A percentile compares a stretch with the other conserved stretches of the same genome.
phyloP scores from a whole-genome alignment of 2,329 filamentous ascomycete species.

The Penicillium sp. region DNA sequence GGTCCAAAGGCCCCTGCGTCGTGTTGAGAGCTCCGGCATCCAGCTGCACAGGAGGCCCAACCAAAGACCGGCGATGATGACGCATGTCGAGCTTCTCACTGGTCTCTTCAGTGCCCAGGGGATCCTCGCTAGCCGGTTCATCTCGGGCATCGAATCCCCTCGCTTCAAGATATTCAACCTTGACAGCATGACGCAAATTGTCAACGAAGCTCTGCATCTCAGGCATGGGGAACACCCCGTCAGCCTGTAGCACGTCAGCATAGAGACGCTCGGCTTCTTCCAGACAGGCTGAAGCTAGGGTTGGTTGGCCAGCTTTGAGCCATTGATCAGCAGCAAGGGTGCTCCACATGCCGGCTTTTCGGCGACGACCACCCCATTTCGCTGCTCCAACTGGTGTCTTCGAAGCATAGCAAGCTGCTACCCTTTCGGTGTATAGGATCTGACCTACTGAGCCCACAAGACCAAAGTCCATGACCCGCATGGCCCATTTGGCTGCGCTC shows the following conservation, averaged over 20 bases:
- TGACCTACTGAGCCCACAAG: slow-evolving; percentile 74
- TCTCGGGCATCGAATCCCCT: slow-evolving; percentile 37
- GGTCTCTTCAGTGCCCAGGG: slow-evolving; percentile 40
- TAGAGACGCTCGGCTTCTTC: slow-evolving; percentile 64
- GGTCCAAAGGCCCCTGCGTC: slow-evolving; percentile 35
- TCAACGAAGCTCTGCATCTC: slow-evolving; percentile 53
- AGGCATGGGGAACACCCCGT: slow-evolving; percentile 48
- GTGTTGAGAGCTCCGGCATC: slow-evolving; percentile 54
- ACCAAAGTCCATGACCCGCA: slow-evolving; percentile 73
- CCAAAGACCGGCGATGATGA: slow-evolving; percentile 57
- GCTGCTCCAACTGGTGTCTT: slow-evolving; percentile 67
- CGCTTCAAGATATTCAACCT: slow-evolving; percentile 46
- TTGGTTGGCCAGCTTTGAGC: slow-evolving; percentile 72
- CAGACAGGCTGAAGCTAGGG: slow-evolving; percentile 75
- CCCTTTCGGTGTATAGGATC: slow-evolving; percentile 79
- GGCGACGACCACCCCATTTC: slow-evolving; percentile 67
- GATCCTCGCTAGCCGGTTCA: slow-evolving; percentile 31
- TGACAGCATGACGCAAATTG: slow-evolving; percentile 45
- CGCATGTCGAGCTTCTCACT: slow-evolving; percentile 58
- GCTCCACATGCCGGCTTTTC: slow-evolving; percentile 90
- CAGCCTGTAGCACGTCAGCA: slow-evolving; percentile 41
- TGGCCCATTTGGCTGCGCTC: slow-evolving; percentile 83
- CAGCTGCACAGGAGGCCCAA: slow-evolving; percentile 49
- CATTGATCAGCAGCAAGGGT: slow-evolving; percentile 80
- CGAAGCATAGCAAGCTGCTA: slow-evolving; percentile 79